Evolutionary conservation across 2,329 filamentous ascomycete species (phyloP).

Genomic region (Ophiostoma tasmaniense): DNA sequence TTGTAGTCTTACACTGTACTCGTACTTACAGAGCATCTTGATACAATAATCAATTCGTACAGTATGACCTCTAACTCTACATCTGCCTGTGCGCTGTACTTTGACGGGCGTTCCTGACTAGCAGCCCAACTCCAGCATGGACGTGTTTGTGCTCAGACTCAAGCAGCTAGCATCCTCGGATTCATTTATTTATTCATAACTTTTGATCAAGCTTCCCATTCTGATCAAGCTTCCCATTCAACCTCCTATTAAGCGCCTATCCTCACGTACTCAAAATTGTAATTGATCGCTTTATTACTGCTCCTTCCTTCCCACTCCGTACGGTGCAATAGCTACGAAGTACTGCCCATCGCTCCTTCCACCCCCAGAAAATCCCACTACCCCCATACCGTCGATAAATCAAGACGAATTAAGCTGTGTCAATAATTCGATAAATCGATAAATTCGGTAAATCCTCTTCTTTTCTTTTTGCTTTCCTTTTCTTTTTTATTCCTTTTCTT

Average conservation of each 20-base stretch:
- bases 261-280: not conserved
- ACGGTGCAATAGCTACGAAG: not conserved
- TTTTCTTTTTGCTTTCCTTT: not conserved
- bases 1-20: no score
- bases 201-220: no score
- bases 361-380: constrained; percentile 6
- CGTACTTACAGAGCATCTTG: no score
- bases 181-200: not conserved
- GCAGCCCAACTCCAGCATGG: not conserved
- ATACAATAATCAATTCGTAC: no score
- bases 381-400: not conserved
- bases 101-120: not conserved
- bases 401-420: not conserved
- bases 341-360: not conserved
- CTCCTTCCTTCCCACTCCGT: not conserved
- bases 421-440: not conserved
- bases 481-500: not conserved
- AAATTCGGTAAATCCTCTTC: not conserved
- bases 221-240: no score
- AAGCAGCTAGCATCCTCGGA: not conserved
- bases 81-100: not conserved
- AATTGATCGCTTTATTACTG: not conserved
- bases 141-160: not conserved
- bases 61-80: no score
- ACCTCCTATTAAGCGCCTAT: not conserved